These are phyloP conservation scores for Lactuca saligna DNA, from an alignment of 129 eudicot genomes.

Conservation along the genomic window DNA sequence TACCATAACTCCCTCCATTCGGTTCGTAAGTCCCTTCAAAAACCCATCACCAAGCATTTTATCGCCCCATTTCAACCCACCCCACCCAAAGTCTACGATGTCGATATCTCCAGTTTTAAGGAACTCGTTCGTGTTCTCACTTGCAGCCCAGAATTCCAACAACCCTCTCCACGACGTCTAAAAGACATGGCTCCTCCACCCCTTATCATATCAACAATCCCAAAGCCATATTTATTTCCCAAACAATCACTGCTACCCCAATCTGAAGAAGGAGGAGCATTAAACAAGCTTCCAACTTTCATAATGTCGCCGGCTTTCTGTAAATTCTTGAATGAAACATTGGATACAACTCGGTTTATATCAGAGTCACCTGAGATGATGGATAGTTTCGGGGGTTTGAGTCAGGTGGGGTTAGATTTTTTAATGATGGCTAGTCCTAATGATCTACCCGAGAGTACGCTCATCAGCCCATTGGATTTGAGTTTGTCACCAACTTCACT, in stretches of 20 bases:
- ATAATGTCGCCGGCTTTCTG: constrained; percentile 33
- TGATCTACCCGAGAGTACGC: constrained; percentile 20
- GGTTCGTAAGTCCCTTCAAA: constrained; percentile 30
- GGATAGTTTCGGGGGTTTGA: constrained; percentile 28
- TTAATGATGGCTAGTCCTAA: constrained; percentile 28
- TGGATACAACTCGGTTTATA: constrained; percentile 28
- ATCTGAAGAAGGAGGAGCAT: constrained; percentile 14
- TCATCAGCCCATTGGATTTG: constrained; percentile 49
- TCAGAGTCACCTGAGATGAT: constrained; percentile 23
- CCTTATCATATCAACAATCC: constrained; percentile 22
- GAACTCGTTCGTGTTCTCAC: constrained; percentile 66
- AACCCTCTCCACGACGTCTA: constrained; percentile 25
- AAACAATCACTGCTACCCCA: neutral
- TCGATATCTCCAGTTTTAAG: constrained; percentile 47
- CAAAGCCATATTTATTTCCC: constrained; percentile 7
- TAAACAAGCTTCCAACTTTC: constrained; percentile 23
- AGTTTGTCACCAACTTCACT: constrained; percentile 51
- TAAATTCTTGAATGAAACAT: constrained; percentile 37
- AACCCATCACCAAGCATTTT: constrained; percentile 42
- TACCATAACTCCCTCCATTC: constrained; percentile 40
- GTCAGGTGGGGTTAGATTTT: constrained; percentile 43
- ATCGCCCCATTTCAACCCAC: constrained; percentile 61
- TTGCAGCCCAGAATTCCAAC: constrained; percentile 37
- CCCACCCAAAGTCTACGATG: constrained; percentile 63
- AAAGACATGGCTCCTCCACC: constrained; percentile 48